Conservation (phyloP, 306 rosid genomes). For the Begonia masoniana region DNA sequence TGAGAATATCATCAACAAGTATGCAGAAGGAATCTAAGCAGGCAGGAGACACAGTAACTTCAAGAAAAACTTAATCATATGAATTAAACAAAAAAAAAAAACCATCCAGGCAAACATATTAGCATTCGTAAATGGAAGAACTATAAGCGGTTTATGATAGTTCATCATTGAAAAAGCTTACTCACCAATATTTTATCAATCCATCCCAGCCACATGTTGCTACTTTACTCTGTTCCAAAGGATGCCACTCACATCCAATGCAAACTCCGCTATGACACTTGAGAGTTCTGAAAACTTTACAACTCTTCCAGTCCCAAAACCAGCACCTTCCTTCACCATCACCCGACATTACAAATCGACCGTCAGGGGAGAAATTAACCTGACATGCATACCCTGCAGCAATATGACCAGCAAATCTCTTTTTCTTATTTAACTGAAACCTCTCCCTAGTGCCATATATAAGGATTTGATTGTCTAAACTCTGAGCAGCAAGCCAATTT, state of each 20-base stretch:
- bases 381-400: conserved; percentile 94
- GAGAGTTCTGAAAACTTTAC: conserved; percentile 91
- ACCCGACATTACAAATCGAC: conserved; percentile 90
- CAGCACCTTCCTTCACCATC: conserved; percentile 96
- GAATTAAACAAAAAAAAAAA: too few relatives aligned
- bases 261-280: conserved; percentile 91
- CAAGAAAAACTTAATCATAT: too few relatives aligned
- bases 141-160: too few relatives aligned
- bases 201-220: conserved; percentile 99
- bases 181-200: conserved; percentile 86
- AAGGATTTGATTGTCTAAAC: conserved; percentile 97
- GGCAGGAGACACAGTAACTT: too few relatives aligned
- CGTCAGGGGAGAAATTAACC: conserved; percentile 91
- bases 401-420: conserved; percentile 91
- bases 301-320: conserved; percentile 99
- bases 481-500: conserved; percentile 95
- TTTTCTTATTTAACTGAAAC: conserved; percentile 93
- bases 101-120: too few relatives aligned
- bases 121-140: too few relatives aligned
- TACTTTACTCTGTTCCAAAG: conserved; percentile 88
- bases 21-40: too few relatives aligned
- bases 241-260: conserved; percentile 92
- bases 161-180: conserved; percentile 3
- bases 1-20: too few relatives aligned
- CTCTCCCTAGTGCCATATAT: conserved; percentile 94